Percentiles rank a stretch among this genome's conserved stretches.
phyloP scores from a whole-genome alignment of 768 basidiomycete species.

The Gloeophyllum trabeum region DNA sequence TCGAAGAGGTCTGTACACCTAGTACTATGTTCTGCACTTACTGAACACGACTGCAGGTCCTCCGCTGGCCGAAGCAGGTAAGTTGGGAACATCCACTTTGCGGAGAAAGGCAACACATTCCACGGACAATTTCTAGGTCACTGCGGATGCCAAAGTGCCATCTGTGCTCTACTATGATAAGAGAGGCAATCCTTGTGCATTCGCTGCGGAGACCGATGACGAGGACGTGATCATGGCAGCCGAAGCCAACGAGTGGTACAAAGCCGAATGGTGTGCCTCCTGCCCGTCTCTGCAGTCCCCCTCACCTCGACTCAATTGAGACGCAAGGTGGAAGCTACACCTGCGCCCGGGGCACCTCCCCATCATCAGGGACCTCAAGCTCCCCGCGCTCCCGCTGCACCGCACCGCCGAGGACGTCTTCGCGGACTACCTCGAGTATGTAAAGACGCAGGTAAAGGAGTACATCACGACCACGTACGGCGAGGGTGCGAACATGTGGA shows the following conservation, averaged over 20 bases:
- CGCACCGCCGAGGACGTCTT: constrained; percentile 10
- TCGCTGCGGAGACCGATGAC: constrained; percentile 12
- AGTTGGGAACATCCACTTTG: not conserved
- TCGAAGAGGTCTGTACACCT: constrained; percentile 8
- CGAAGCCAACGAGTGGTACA: not conserved
- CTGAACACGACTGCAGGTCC: constrained; percentile 2
- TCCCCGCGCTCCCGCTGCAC: constrained; percentile 8
- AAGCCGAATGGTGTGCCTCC: constrained; percentile 2
- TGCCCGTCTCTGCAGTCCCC: not conserved
- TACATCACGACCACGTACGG: constrained; percentile 9
- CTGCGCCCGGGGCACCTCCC: constrained; percentile 12
- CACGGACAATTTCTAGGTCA: constrained; percentile 3
- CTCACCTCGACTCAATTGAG: not conserved
- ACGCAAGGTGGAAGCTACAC: constrained; percentile 16
- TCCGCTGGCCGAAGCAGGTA: constrained; percentile 11
- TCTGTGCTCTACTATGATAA: constrained; percentile 12
- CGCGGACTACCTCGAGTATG: constrained; percentile 9
- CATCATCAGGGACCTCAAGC: constrained; percentile 9
- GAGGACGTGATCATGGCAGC: not conserved
- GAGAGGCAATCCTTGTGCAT: constrained; percentile 7
- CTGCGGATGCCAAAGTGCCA: constrained; percentile 14
- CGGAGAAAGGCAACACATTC: not conserved
- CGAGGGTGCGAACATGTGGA: constrained; percentile 10
- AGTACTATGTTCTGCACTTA: not conserved
- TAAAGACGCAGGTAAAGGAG: constrained; percentile 10